Evolutionary conservation across 495 filamentous ascomycete genomes (phyloP), one percentile per base, ranked within the genome.

Genomic region (Sordaria brevicollis): DNA sequence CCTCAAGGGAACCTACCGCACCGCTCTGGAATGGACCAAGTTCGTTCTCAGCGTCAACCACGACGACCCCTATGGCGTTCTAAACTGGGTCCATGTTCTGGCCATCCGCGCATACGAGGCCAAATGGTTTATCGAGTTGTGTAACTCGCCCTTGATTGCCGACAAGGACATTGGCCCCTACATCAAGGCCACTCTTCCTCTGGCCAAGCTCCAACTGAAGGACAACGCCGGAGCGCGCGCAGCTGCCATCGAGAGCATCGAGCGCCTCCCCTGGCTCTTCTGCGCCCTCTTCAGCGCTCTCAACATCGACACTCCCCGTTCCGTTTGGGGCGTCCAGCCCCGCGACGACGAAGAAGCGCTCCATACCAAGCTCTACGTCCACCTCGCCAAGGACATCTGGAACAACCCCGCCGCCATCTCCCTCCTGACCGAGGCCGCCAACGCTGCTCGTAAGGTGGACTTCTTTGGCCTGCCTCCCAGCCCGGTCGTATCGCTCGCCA

Each of bases 1-100:
- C 10, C 90, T 92, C 85, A 93, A 95, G 74, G 93, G 94, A n/a
- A 97, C 94, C 15, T 96, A 92, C 85, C 86, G 93, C 35, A 98
- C 95, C 1, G 92, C 92, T 0, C 90, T 93, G 65, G 96, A 98
- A 79, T 99, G 94, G 93, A 86, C 90, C 6, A 97, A 96, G 79
- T 80, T 98, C 9, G 79, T 97, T 9, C 82, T 97, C 1, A 87
- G 89, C 70, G 79, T 99, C 66, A 87, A 91, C 73, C 88, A 88
- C n/a, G 83, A 79, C 0, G 95, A 99, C 77, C 94, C 93, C 2
- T 97, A 97, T 74, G 90, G 86, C 69, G 85, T 97, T 69, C 84
- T 86, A 54, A 84, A 95, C 21, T 79, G 91, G 70, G 86, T 97
- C 70, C 95, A 97, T 76, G 89, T 93, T 71, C 83, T 96, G 21